Percentiles rank a stretch among this genome's conserved stretches.
These are phyloP conservation scores for Vairimorpha necatrix DNA, from an alignment of 371 early-diverging fungal genomes.

Conservation along the genomic window DNA sequence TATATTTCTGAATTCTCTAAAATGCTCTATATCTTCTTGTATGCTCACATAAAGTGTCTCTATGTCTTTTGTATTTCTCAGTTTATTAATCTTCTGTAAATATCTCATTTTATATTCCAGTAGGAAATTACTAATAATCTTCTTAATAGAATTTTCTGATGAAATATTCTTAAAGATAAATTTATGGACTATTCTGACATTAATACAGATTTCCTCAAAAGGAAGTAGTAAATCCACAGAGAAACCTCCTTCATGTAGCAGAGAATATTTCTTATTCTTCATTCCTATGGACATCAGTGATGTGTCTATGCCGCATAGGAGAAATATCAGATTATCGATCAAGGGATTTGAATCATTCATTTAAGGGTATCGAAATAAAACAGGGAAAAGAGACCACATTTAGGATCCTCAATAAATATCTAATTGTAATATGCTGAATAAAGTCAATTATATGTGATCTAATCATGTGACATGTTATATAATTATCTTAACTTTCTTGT, in stretches of 20 bases:
- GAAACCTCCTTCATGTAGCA: conserved; percentile 2
- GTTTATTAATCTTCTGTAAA: background rate
- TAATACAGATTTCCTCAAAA: conserved; percentile 23
- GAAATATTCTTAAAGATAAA: conserved; percentile 16
- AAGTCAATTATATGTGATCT: too few species aligned
- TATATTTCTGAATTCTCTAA: conserved; percentile 7
- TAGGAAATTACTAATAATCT: conserved; percentile 15
- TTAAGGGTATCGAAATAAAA: too few species aligned
- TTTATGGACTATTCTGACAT: conserved; percentile 21
- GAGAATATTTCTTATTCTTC: conserved; percentile 18
- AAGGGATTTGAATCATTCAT: too few species aligned
- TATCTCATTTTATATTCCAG: background rate
- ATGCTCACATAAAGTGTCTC: conserved; percentile 9
- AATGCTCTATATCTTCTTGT: background rate
- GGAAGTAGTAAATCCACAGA: conserved; percentile 4
- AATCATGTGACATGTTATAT: too few species aligned
- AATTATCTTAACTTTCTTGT: too few species aligned
- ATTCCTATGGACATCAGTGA: conserved; percentile 12
- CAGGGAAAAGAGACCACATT: too few species aligned
- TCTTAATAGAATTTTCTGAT: conserved; percentile 1
- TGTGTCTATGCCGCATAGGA: conserved; percentile 30
- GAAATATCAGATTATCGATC: background rate
- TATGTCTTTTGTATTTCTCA: background rate
- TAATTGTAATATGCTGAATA: too few species aligned
- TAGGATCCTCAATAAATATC: too few species aligned